Base-by-base conservation (phyloP, 208 protist genomes). In the Crithidia bombi region DNA sequence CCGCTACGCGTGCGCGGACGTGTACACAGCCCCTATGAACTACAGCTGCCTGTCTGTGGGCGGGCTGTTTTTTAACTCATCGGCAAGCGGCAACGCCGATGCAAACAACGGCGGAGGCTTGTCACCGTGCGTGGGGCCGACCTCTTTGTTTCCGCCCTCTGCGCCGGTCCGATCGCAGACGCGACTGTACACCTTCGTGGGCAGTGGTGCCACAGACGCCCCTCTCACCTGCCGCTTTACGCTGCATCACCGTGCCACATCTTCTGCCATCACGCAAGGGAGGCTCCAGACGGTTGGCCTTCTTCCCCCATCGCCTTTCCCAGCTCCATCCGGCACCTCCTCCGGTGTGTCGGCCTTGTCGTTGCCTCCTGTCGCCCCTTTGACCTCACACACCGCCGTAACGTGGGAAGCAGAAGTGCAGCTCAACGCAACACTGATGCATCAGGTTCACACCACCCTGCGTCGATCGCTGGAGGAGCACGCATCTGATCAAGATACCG, bases 341-440 rank as follows among this genome's bases (percentile, higher is more conserved):
- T 0, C n/a, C n/a, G n/a, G n/a, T n/a, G n/a, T n/a, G n/a, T n/a
- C n/a, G n/a, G n/a, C n/a, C n/a, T n/a, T n/a, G n/a, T n/a, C n/a
- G n/a, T n/a, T n/a, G n/a, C n/a, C n/a, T n/a, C n/a, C n/a, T n/a
- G n/a, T n/a, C n/a, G n/a, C n/a, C n/a, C n/a, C n/a, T 63, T 19
- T 52, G 26, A 3, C 23, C 6, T 56, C 62, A 10, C 46, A 30
- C 33, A 43, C 38, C 55, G 70, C 51, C 10, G 46, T 49, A 10
- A 62, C 70, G 46, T 76, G 70, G 70, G 70, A 69, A 38, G 36
- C 44, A 12, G 46, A 50, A 6, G 58, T 76, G 46, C 70, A 61
- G 70, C 56, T 76, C 1, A 76, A 76, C 38, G 70, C 70, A 15
- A 66, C 63, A 36, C 55, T 59, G 63, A 32, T 76, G 63, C 65